These are phyloP conservation scores for Rubroshorea leprosula DNA, from an alignment of 345 rosid species.

Conservation along the genomic window DNA sequence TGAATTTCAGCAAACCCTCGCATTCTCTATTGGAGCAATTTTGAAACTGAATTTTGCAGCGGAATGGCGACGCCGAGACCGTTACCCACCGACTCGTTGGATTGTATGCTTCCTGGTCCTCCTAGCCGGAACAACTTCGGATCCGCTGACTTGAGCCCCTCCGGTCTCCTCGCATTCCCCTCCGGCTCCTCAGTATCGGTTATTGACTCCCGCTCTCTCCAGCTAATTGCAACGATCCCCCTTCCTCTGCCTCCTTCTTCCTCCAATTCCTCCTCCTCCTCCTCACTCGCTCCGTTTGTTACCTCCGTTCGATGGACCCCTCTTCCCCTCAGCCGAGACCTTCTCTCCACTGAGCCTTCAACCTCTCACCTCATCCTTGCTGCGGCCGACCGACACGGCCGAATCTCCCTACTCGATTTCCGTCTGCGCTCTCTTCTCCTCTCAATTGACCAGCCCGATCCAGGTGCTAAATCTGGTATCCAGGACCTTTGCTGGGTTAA, in stretches of 20 bases:
- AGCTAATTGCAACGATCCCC: slow-evolving; percentile 69
- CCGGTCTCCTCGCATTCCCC: slow-evolving; percentile 84
- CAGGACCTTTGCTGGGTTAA: slow-evolving; percentile 89
- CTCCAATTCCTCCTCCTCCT: slow-evolving; percentile 28
- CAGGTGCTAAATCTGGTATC: slow-evolving; percentile 54
- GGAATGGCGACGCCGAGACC: slow-evolving; percentile 16
- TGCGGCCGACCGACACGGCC: slow-evolving; percentile 94
- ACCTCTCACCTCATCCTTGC: slow-evolving; percentile 74
- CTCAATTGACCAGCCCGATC: slow-evolving; percentile 56
- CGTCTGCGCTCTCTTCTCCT: slow-evolving; percentile 57
- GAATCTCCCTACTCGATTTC: slow-evolving; percentile 72
- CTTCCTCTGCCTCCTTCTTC: slow-evolving; percentile 58
- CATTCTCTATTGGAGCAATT: neutral
- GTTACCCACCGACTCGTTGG: slow-evolving; percentile 39
- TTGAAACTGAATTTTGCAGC: neutral
- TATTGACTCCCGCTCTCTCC: slow-evolving; percentile 77
- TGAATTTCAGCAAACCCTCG: neutral
- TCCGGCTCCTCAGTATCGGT: slow-evolving; percentile 79
- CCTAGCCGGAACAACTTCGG: slow-evolving; percentile 91
- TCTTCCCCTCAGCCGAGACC: slow-evolving; percentile 64
- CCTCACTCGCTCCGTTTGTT: slow-evolving; percentile 70
- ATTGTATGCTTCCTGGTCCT: slow-evolving; percentile 83
- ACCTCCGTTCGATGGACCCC: slow-evolving; percentile 91
- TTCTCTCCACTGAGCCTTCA: slow-evolving; percentile 72
- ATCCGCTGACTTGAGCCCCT: slow-evolving; percentile 64